Evolutionary conservation across 768 basidiomycete genomes (phyloP), one percentile per base, ranked within the genome.

Genomic region (Termitomyces sp.): DNA sequence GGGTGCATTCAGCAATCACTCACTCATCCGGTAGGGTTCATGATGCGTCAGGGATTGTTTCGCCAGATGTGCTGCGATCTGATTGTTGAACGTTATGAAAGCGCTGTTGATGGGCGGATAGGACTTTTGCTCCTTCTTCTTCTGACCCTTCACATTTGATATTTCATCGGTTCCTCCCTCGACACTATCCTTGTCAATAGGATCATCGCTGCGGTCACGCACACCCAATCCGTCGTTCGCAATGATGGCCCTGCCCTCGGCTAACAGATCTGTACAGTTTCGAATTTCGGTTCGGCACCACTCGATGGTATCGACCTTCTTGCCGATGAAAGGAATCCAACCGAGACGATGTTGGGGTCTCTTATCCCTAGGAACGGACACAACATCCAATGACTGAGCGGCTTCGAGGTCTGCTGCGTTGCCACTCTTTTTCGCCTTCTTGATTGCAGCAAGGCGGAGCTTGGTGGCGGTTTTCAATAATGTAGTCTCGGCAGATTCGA

Each of bases 261-360:
- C 79, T 42, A 92, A 71, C 3, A 82, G 61, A 18, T 64, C 64
- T 16, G 76, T 82, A 53, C 84, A 83, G 1, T 73, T 63, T 1
- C 71, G 69, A 53, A 97, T 91, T 70, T 94, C 89, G 18, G 79
- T 73, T 29, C 90, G 77, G 18, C 86, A 84, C 94, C 94, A 97
- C 2, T 94, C 86, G 65, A 98, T 94, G 3, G 89, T 83, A 72
- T 98, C 97, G 15, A 98, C 94, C 68, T 96, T 89, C 68, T 91
- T 68, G 7, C 97, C 97, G 3, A 83, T 72, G 23, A 96, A 75
- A 1, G 74, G 74, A 5, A 82, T 59, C 64, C 78, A 78, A 9
- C 84, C 76, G 6, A 95, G 81, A 41, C 86, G 84, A 66, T 92
- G 91, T 0, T 83, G 83, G 0, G 96, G 97, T 2, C 96, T 82